Conservation (phyloP, 345 rosid species). For the Dovyalis caffra region DNA sequence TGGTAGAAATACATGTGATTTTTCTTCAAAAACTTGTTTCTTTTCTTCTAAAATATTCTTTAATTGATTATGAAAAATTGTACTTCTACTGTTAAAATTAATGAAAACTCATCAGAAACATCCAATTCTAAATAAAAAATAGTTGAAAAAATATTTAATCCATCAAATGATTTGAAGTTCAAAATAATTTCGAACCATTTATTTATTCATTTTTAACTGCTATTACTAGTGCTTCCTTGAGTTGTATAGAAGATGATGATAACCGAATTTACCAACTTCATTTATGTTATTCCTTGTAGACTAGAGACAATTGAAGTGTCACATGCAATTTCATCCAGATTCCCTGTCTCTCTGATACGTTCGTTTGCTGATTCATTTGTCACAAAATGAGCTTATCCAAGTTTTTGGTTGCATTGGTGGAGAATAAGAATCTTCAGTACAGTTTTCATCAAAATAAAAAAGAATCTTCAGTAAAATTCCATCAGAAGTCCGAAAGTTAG, state of each 20-base stretch:
- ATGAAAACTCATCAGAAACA: too few relatives aligned
- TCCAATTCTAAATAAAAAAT: too few relatives aligned
- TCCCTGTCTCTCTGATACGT: not conserved
- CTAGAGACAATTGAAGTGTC: not conserved
- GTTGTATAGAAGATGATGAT: not conserved
- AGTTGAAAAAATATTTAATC: too few relatives aligned
- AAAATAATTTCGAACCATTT: too few relatives aligned
- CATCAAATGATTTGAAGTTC: too few relatives aligned
- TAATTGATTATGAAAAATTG: too few relatives aligned
- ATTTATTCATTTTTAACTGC: not conserved
- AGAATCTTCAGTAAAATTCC: not conserved
- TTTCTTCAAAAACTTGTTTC: too few relatives aligned
- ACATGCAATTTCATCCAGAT: conserved; percentile 3
- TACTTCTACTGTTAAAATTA: too few relatives aligned
- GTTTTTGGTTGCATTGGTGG: not conserved
- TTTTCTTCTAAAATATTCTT: too few relatives aligned
- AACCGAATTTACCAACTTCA: not conserved
- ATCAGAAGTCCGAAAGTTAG: not conserved
- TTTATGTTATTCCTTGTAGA: not conserved
- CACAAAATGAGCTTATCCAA: not conserved
- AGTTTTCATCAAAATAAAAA: not conserved
- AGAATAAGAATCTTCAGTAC: not conserved
- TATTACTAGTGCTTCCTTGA: not conserved
- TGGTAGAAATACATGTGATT: too few relatives aligned
- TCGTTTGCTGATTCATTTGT: not conserved